Percentiles rank a stretch among this genome's conserved stretches.
These are phyloP conservation scores for Penicillium sp. DNA, from an alignment of 2,329 filamentous ascomycete genomes.

Conservation along the genomic window DNA sequence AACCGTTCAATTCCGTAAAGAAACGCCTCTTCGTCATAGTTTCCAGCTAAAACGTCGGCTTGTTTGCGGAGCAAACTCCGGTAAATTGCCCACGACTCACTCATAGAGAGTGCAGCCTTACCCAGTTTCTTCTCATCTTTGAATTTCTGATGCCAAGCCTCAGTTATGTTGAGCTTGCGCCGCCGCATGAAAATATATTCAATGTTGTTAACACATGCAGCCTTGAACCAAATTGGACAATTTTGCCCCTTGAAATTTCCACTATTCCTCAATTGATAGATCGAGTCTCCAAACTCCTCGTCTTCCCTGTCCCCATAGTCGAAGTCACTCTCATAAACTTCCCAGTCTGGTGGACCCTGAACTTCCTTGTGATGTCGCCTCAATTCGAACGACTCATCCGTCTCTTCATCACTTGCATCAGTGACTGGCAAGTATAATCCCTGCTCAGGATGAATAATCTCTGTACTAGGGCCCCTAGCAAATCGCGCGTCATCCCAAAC, in stretches of 20 bases:
- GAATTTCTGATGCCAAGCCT: conserved; percentile 2
- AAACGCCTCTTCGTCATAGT: conserved; percentile 36
- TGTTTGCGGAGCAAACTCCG: conserved; percentile 40
- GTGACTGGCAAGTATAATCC: not conserved
- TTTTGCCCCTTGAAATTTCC: conserved; percentile 4
- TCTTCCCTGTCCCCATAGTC: not conserved
- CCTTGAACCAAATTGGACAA: conserved; percentile 8
- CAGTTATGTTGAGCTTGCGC: not conserved
- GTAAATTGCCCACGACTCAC: conserved; percentile 35
- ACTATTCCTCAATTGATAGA: not conserved
- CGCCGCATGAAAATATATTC: not conserved
- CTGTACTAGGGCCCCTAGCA: not conserved
- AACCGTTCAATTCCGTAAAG: conserved; percentile 40
- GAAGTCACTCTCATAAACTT: not conserved
- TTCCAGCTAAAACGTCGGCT: conserved; percentile 29
- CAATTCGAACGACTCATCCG: not conserved
- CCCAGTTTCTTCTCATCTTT: not conserved
- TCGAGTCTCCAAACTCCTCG: not conserved
- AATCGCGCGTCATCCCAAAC: conserved; percentile 34
- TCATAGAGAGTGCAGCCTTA: conserved; percentile 22
- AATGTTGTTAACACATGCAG: not conserved
- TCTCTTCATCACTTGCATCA: conserved; percentile 1
- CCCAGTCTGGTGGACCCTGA: not conserved
- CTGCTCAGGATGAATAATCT: not conserved
- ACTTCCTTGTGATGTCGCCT: not conserved